phyloP scores from a whole-genome alignment of 768 basidiomycete genomes.

The Strobilomyces echinocephalus region DNA sequence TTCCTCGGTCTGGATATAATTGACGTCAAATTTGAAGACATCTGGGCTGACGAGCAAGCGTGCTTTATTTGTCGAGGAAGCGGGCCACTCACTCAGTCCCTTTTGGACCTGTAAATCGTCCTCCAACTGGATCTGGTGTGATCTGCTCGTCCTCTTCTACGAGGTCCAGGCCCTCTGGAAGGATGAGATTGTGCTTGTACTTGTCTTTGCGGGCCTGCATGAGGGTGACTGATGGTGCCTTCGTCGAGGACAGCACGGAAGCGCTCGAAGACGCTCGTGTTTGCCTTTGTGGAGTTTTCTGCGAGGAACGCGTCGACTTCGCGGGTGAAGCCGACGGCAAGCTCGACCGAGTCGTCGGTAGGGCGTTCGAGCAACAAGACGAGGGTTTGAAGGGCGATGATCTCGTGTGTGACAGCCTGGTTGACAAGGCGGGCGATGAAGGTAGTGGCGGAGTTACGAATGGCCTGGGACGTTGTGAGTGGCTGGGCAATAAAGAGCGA shows the following conservation, averaged over 20 bases:
- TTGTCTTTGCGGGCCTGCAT: constrained; percentile 99
- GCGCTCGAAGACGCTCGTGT: constrained; percentile 90
- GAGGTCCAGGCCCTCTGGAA: constrained; percentile 91
- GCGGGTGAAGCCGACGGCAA: constrained; percentile 94
- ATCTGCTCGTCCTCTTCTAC: constrained; percentile 99
- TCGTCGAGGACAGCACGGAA: constrained; percentile 97
- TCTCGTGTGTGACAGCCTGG: constrained; percentile 88
- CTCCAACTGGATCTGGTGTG: constrained; percentile 88
- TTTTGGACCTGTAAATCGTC: constrained; percentile 94
- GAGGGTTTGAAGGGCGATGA: constrained; percentile 92
- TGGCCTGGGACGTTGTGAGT: constrained; percentile 49
- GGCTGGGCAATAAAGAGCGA: not conserved
- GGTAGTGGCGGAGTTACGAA: constrained; percentile 90
- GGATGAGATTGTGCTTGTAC: constrained; percentile 95
- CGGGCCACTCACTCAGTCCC: constrained; percentile 73
- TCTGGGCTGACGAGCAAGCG: constrained; percentile 47
- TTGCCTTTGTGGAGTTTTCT: constrained; percentile 92
- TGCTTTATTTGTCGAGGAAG: not conserved
- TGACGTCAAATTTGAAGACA: constrained; percentile 91
- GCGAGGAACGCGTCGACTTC: constrained; percentile 94
- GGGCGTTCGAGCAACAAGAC: constrained; percentile 91
- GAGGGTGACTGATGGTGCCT: constrained; percentile 76
- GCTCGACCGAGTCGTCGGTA: constrained; percentile 97
- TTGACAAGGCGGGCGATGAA: constrained; percentile 92
- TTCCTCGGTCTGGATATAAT: constrained; percentile 86